A percentile compares a stretch with the other conserved stretches of the same genome.
phyloP scores from a whole-genome alignment of 306 rosid genomes.

The Cucumis sativus region DNA sequence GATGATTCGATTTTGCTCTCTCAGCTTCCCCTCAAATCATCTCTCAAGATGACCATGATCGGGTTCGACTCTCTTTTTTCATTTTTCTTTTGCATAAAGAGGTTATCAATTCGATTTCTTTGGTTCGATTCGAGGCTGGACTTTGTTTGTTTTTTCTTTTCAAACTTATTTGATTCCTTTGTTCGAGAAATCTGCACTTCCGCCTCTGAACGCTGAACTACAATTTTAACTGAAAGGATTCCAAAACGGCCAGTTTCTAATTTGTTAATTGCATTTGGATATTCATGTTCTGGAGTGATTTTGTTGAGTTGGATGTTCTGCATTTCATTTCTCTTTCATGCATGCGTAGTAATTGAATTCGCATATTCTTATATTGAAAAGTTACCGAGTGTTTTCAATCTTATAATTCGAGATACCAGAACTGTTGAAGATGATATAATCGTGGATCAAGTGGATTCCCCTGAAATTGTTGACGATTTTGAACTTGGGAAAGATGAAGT shows the following conservation, averaged over 20 bases:
- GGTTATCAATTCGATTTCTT: not conserved
- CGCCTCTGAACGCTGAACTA: not conserved
- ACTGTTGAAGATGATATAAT: slow-evolving; percentile 78
- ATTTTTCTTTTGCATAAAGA: not conserved
- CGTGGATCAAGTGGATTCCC: slow-evolving; percentile 57
- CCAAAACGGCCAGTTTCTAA: not conserved
- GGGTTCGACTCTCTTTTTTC: slow-evolving; percentile 26
- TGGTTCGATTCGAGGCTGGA: not conserved
- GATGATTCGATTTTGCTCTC: slow-evolving; percentile 74
- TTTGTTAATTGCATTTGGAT: not conserved
- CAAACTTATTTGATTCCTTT: not conserved
- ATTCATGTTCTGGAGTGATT: not conserved
- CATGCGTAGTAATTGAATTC: too few relatives aligned
- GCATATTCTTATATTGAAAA: not conserved
- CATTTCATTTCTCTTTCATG: not conserved
- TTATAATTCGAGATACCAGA: slow-evolving; percentile 23
- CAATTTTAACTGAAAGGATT: not conserved
- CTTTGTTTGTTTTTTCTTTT: not conserved
- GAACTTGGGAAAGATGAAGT: slow-evolving; percentile 71
- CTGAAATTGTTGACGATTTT: slow-evolving; percentile 80
- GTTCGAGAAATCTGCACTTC: not conserved
- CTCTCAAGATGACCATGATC: slow-evolving; percentile 85
- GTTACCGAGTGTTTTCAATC: not conserved
- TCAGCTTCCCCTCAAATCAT: slow-evolving; percentile 52
- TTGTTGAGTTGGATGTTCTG: not conserved